Evolutionary conservation across 75 land plant genomes (phyloP).

Genomic region (Pseudotsuga menziesii): DNA sequence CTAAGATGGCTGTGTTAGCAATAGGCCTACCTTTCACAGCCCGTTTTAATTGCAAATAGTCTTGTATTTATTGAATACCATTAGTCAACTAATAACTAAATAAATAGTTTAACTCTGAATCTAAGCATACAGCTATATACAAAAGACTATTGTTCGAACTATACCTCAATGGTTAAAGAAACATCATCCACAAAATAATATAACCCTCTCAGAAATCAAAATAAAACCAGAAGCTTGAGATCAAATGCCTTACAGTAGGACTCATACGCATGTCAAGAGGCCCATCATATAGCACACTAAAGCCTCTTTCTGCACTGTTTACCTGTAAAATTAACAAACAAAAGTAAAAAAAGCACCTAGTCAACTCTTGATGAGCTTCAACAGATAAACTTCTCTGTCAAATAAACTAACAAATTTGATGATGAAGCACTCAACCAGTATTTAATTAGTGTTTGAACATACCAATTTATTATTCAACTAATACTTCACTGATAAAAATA

Average conservation of each 20-base stretch:
- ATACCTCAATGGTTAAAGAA: background rate
- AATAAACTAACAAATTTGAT: background rate
- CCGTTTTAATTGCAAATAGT: too few species aligned
- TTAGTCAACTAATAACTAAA: too few species aligned
- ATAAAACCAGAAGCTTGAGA: background rate
- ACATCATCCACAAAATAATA: background rate
- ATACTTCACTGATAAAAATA: background rate
- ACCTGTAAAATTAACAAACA: conserved; percentile 44
- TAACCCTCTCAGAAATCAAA: background rate
- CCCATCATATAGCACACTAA: conserved; percentile 74
- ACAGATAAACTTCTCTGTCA: background rate
- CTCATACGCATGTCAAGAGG: conserved; percentile 99
- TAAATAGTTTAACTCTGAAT: too few species aligned
- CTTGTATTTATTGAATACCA: too few species aligned
- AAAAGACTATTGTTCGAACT: too few species aligned
- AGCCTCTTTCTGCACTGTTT: conserved; percentile 78
- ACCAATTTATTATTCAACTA: background rate
- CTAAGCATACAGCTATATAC: too few species aligned
- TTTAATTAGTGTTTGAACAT: background rate
- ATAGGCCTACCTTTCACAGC: too few species aligned
- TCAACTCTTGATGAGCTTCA: background rate
- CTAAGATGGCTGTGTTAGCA: too few species aligned
- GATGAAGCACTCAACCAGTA: background rate
- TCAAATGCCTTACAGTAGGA: conserved; percentile 55
- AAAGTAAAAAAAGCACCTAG: background rate